These are phyloP conservation scores for Alloteropsis semialata DNA, from an alignment of 176 grass and related monocot species.

Conservation along the genomic window DNA sequence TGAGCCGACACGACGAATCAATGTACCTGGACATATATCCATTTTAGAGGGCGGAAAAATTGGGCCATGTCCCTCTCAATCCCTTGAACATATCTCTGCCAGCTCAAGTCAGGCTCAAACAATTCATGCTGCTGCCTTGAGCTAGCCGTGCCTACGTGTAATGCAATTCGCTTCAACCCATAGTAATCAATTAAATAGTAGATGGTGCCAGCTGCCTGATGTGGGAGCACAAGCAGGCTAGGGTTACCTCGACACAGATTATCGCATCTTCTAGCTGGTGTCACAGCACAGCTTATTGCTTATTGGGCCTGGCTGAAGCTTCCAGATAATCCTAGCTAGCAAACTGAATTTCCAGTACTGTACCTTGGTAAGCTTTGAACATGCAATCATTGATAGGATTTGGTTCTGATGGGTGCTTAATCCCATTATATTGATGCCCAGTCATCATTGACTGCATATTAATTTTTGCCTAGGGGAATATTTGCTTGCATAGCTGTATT, in stretches of 20 bases:
- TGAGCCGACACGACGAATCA: neutral
- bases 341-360: neutral
- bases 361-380: neutral
- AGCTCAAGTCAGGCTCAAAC: neutral
- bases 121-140: neutral
- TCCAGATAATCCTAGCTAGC: slow-evolving; percentile 20
- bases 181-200: neutral
- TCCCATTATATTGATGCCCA: neutral
- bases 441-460: neutral
- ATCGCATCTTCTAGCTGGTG: slow-evolving; percentile 17
- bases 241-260: neutral
- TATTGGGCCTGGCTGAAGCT: neutral
- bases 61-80: slow-evolving; percentile 9
- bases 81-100: neutral
- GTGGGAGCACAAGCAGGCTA: neutral
- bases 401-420: slow-evolving; percentile 4
- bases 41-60: neutral
- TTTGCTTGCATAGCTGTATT: neutral
- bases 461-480: neutral
- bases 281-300: neutral
- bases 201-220: slow-evolving; percentile 1
- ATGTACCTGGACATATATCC: neutral
- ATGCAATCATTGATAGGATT: slow-evolving; percentile 24
- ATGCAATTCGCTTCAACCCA: neutral
- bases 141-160: slow-evolving; percentile 20